Base-by-base conservation (phyloP, 1,139 yeast species). In the Taphrina flavorubra region DNA sequence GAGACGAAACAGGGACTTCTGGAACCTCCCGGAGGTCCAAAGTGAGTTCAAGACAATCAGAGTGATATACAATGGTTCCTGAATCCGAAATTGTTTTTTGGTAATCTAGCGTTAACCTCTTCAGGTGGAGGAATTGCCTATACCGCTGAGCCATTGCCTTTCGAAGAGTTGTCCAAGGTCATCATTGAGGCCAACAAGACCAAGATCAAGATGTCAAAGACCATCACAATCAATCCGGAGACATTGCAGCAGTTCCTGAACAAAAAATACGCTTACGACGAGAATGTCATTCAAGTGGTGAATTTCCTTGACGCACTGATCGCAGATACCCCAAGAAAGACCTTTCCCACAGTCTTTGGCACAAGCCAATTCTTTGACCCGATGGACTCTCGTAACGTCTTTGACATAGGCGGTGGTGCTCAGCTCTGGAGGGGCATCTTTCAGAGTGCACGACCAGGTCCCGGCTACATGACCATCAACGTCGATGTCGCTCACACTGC, bases 351-450 rank as follows among this genome's bases (percentile, higher is more conserved):
- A 25, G 55, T 71, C 56, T 65, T 57, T 40, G 63, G 70, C 49
- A 56, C 66, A 6, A 69, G 61, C 60, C 69, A 66, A 39, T 70
- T 62, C 59, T 55, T 60, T 11, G 71, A 62, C 11, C 59, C 57
- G 2, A 18, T 8, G 46, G 31, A 44, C 25, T 31, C 40, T 37
- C 55, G 51, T 11, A 63, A 63, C n/a, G 67, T 63, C 36, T 67
- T 58, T 37, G 65, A 69, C 14, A 63, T 71, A 6, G 69, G 59
- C 10, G 72, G 71, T 53, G 73, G 72, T 34, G 63, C 71, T 10
- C 70, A 70, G 47, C 70, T 71, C 5, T 70, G 70, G 71, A 69
- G 69, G 39, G 73, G 73, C 14, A 67, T 71, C 53, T 71, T 70
- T 65, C 73, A 71, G 58, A 58, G 71, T 40, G 70, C 70, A 20